A percentile compares a stretch with the other conserved stretches of the same genome.
Evolutionary conservation across 2,329 filamentous ascomycete species (phyloP).

Genomic region (Sphaerulina musiva): DNA sequence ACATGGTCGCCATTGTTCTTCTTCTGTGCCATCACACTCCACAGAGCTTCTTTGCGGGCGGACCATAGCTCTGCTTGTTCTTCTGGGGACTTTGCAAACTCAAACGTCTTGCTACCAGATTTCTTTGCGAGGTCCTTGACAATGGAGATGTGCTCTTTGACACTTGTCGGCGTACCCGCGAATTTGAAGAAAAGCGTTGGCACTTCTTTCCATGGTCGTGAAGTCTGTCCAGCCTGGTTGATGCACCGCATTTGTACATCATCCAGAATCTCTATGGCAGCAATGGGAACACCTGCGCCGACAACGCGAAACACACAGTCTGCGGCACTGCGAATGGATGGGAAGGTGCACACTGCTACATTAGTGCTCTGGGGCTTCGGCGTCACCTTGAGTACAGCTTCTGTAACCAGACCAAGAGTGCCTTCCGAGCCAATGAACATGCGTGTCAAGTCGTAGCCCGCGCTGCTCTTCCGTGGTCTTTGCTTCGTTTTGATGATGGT

Average conservation of each 20-base stretch:
- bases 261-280: slow-evolving; percentile 88
- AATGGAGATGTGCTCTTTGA: slow-evolving; percentile 70
- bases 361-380: slow-evolving; percentile 71
- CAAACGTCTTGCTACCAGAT: slow-evolving; percentile 59
- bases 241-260: slow-evolving; percentile 79
- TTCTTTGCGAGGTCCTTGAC: slow-evolving; percentile 56
- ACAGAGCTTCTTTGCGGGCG: slow-evolving; percentile 67
- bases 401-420: slow-evolving; percentile 83
- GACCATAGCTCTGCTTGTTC: slow-evolving; percentile 68
- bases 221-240: slow-evolving; percentile 59
- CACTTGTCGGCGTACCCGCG: slow-evolving; percentile 57
- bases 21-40: slow-evolving; percentile 62
- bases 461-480: slow-evolving; percentile 79
- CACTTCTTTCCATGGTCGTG: slow-evolving; percentile 59
- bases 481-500: slow-evolving; percentile 85
- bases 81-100: slow-evolving; percentile 58
- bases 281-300: slow-evolving; percentile 71
- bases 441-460: slow-evolving; percentile 84
- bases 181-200: slow-evolving; percentile 75
- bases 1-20: slow-evolving; percentile 56
- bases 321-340: slow-evolving; percentile 62
- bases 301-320: slow-evolving; percentile 77
- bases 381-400: slow-evolving; percentile 81
- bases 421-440: slow-evolving; percentile 89
- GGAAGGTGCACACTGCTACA: slow-evolving; percentile 67